A percentile compares a stretch with the other conserved stretches of the same genome.
These are phyloP conservation scores for Toxoplasma gondii DNA, from an alignment of 169 alveolate species.

Conservation along the genomic window DNA sequence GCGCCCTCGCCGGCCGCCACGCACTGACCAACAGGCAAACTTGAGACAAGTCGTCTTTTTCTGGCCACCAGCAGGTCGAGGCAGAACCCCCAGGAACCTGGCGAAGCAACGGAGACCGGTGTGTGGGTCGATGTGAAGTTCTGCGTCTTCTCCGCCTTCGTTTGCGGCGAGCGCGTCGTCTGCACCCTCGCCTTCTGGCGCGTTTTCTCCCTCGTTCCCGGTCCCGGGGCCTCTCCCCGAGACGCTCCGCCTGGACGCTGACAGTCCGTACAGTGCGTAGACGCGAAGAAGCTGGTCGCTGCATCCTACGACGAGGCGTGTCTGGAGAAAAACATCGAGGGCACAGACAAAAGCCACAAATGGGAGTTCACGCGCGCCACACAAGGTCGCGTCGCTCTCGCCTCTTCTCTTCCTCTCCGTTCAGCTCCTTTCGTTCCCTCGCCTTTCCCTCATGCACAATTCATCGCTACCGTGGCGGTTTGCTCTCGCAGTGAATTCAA, in stretches of 20 bases:
- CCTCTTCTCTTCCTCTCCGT: no score
- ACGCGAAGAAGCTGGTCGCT: constrained; percentile 58
- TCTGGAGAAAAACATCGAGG: constrained; percentile 2
- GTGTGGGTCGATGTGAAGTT: not conserved
- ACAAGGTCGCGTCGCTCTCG: no score
- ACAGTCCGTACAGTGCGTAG: constrained; percentile 32
- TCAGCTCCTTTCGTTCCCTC: no score
- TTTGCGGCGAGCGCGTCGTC: not conserved
- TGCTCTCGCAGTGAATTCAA: no score
- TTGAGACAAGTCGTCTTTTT: not conserved
- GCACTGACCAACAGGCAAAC: not conserved
- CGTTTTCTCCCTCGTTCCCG: not conserved
- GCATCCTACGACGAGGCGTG: constrained; percentile 61
- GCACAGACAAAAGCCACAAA: not conserved
- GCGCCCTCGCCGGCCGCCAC: constrained; percentile 17
- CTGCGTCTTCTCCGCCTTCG: not conserved
- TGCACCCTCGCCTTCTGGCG: not conserved
- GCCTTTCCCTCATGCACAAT: no score
- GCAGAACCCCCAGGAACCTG: not conserved
- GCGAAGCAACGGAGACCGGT: not conserved
- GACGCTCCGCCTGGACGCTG: not conserved
- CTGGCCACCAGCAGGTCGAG: not conserved
- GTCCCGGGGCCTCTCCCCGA: constrained; percentile 21
- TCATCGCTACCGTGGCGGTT: no score
- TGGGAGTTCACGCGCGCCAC: no score